These are phyloP conservation scores for Tagetes erecta DNA, from an alignment of 129 eudicot genomes.

Conservation along the genomic window DNA sequence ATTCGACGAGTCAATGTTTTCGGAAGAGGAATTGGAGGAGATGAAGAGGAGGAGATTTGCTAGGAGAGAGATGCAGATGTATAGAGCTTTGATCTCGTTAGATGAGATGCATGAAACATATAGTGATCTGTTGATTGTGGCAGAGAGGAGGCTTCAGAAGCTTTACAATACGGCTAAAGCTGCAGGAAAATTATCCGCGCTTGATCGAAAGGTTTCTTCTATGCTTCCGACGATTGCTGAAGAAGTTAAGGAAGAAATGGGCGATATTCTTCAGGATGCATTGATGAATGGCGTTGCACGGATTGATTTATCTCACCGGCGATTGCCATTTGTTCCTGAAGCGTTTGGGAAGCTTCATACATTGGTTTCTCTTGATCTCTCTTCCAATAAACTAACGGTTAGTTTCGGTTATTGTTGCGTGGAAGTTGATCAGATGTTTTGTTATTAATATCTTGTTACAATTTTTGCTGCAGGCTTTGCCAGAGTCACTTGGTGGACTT, in stretches of 20 bases:
- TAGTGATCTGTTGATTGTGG: slow-evolving; percentile 57
- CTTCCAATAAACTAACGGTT: slow-evolving; percentile 75
- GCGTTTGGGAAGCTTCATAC: slow-evolving; percentile 70
- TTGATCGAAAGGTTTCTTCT: slow-evolving; percentile 32
- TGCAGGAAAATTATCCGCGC: slow-evolving; percentile 33
- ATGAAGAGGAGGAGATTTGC: slow-evolving; percentile 29
- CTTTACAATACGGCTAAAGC: slow-evolving; percentile 66
- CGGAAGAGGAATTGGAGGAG: slow-evolving; percentile 29
- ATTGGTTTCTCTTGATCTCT: slow-evolving; percentile 63
- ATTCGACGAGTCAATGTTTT: slow-evolving; percentile 46
- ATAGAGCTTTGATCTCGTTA: slow-evolving; percentile 57
- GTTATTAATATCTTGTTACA: neutral
- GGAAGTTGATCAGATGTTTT: neutral
- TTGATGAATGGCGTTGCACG: slow-evolving; percentile 48
- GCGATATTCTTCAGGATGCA: slow-evolving; percentile 61
- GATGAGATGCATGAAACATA: slow-evolving; percentile 82
- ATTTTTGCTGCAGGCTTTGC: slow-evolving; percentile 48
- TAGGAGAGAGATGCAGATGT: slow-evolving; percentile 57
- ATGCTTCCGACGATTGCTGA: slow-evolving; percentile 37
- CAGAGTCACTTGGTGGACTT: slow-evolving; percentile 88
- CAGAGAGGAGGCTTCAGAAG: slow-evolving; percentile 78
- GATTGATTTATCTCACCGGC: slow-evolving; percentile 53
- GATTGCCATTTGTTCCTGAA: slow-evolving; percentile 68
- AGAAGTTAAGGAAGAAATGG: slow-evolving; percentile 77
- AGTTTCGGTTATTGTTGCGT: too few relatives aligned